Evolutionary conservation across 192 early-diverging fungal species (phyloP).

Genomic region (Rhizophlyctis rosea): DNA sequence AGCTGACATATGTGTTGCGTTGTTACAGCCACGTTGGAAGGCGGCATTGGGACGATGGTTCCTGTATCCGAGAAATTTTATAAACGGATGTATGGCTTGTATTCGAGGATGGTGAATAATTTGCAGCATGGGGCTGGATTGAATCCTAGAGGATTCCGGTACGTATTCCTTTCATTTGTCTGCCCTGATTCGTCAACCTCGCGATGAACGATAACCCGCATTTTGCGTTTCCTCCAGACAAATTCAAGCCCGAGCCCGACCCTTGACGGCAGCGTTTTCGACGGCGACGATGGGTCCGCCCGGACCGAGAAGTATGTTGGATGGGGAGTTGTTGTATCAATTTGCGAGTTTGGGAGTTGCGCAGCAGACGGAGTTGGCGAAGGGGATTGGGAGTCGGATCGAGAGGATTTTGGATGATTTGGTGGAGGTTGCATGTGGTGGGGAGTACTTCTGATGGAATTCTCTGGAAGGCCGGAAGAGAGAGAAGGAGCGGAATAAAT

Average conservation of each 20-base stretch:
- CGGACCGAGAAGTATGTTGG: conserved; percentile 76
- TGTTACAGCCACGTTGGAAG: conserved; percentile 62
- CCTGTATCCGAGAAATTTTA: conserved; percentile 90
- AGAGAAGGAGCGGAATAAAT: no score
- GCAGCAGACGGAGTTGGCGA: conserved; percentile 80
- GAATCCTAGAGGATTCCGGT: conserved; percentile 88
- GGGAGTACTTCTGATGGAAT: conserved; percentile 81
- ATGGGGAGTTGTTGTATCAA: conserved; percentile 78
- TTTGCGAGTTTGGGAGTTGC: conserved; percentile 63
- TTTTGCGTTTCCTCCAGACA: conserved; percentile 20
- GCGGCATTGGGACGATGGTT: conserved; percentile 60
- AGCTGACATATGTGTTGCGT: no score
- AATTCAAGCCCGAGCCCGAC: conserved; percentile 31
- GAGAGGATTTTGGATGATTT: conserved; percentile 84
- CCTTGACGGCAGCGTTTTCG: conserved; percentile 24
- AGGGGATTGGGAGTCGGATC: conserved; percentile 80
- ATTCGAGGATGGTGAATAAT: conserved; percentile 78
- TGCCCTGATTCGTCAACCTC: not conserved
- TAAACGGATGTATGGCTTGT: conserved; percentile 82
- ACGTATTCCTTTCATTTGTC: conserved; percentile 11
- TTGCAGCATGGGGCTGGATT: conserved; percentile 82
- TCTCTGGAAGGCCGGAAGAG: no score
- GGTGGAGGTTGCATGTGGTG: conserved; percentile 56
- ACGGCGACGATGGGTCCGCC: conserved; percentile 65
- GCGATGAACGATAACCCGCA: conserved; percentile 7